A percentile compares a stretch with the other conserved stretches of the same genome.
Evolutionary conservation across 768 basidiomycete species (phyloP).

Genomic region (Ramaria sp.): DNA sequence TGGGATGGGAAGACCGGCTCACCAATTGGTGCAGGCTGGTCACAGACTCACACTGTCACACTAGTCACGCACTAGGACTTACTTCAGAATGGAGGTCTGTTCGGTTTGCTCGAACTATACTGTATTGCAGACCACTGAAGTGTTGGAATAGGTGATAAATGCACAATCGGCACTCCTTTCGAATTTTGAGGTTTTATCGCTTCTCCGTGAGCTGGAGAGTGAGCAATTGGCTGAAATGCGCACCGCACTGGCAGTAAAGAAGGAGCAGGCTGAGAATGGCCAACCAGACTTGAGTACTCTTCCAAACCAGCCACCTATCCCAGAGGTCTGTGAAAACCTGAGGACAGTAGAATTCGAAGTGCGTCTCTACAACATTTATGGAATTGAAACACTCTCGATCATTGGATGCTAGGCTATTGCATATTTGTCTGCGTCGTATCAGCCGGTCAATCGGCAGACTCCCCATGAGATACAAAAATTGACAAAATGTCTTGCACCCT

Average conservation of each 20-base stretch:
- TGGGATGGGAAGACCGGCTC: too few species aligned
- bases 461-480: conserved; percentile 53
- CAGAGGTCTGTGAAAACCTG: conserved; percentile 68
- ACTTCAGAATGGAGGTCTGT: conserved; percentile 3
- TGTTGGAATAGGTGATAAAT: conserved; percentile 44
- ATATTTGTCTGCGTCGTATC: conserved; percentile 67
- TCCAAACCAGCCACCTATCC: conserved; percentile 22
- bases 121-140: neutral
- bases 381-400: neutral
- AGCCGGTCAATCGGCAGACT: conserved; percentile 58
- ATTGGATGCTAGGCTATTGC: conserved; percentile 56
- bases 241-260: conserved; percentile 62
- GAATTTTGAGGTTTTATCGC: conserved; percentile 74
- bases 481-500: conserved; percentile 52
- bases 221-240: conserved; percentile 64
- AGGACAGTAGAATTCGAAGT: conserved; percentile 83
- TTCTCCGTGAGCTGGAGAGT: conserved; percentile 65
- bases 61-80: neutral
- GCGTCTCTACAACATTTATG: conserved; percentile 13
- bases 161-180: conserved; percentile 72
- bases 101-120: neutral
- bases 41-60: conserved; percentile 1
- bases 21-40: neutral
- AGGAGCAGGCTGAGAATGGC: conserved; percentile 48
- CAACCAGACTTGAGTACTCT: conserved; percentile 5